Evolutionary conservation across 345 rosid genomes (phyloP), one percentile per base, ranked within the genome.

Genomic region (Garcia nutans): DNA sequence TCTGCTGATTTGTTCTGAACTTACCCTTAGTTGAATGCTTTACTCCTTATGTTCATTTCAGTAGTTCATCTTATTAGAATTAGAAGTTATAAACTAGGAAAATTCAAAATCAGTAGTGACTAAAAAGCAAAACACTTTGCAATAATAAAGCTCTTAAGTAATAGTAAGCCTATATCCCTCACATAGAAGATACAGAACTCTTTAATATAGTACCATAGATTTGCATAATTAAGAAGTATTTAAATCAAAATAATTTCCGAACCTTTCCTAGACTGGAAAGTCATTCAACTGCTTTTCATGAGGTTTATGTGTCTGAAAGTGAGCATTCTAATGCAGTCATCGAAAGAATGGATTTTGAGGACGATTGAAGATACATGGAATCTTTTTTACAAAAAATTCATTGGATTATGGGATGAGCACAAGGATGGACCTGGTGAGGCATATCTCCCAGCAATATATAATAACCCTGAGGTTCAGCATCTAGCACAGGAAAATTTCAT

Each of bases 391-490:
- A 60, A 82, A 68, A 96, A 88, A 74, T 93, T 93, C 82, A 81
- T 80, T 8, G 82, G 86, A 6, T 88, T 96, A 3, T 93, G 98
- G 98, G 83, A 89, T 67, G 66, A 87, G 74, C 85, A 93, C 87
- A 92, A 87, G 82, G 86, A 93, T 84, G 96, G 97, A 22, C 63
- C 81, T 10, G 99, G 98, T 1, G 98, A 93, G 85, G 99, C 98
- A 54, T 93, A 92, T 79, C 93, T 89, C 67, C 84, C 93, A 13
- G 96, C 79, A 77, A 90, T 93, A 74, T 93, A 96, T 75, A 87
- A 87, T 77, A 89, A 80, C 45, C 71, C 77, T 1, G 92, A 89
- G 84, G 86, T 96, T 81, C 86, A 65, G 78, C 81, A 87, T 86
- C 91, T 90, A 58, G 85, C 86, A 45, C 91, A 88, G 82, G 88